Conservation (phyloP, 202 grass and related monocot genomes). For the Zoysia matrella region DNA sequence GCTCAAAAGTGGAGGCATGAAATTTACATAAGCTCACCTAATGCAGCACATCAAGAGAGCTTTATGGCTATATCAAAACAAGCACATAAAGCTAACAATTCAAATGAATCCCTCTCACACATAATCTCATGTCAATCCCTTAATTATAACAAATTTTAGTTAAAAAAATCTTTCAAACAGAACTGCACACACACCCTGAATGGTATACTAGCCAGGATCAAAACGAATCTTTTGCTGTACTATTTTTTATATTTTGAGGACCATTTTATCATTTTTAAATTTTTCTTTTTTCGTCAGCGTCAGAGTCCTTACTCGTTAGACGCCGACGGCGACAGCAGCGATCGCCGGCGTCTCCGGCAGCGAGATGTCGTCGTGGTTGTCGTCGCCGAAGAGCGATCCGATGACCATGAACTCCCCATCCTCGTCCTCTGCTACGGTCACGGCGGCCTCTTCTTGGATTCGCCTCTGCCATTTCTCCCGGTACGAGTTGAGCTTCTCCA, state of each 20-base stretch:
- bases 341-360: slow-evolving; percentile 48
- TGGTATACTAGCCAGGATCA: background rate
- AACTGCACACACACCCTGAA: slow-evolving; percentile 12
- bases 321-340: slow-evolving; percentile 40
- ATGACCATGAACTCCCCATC: slow-evolving; percentile 72
- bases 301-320: slow-evolving; percentile 36
- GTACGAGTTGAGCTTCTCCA: slow-evolving; percentile 92
- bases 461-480: slow-evolving; percentile 63
- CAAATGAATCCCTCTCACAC: slow-evolving; percentile 11
- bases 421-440: slow-evolving; percentile 28
- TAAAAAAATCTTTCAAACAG: slow-evolving; percentile 7
- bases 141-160: slow-evolving; percentile 16
- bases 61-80: slow-evolving; percentile 63
- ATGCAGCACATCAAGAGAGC: slow-evolving; percentile 45
- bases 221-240: slow-evolving; percentile 5
- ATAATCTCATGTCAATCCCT: slow-evolving; percentile 39
- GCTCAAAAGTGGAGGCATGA: slow-evolving; percentile 25
- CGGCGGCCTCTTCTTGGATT: slow-evolving; percentile 36
- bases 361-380: slow-evolving; percentile 46
- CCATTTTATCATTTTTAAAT: background rate
- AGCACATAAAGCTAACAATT: slow-evolving; percentile 35
- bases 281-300: background rate
- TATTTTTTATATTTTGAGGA: background rate
- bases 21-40: slow-evolving; percentile 38
- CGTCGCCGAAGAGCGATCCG: slow-evolving; percentile 61